These are phyloP conservation scores for Scedosporium dehoogii DNA, from an alignment of 2,329 filamentous ascomycete species.

Conservation along the genomic window DNA sequence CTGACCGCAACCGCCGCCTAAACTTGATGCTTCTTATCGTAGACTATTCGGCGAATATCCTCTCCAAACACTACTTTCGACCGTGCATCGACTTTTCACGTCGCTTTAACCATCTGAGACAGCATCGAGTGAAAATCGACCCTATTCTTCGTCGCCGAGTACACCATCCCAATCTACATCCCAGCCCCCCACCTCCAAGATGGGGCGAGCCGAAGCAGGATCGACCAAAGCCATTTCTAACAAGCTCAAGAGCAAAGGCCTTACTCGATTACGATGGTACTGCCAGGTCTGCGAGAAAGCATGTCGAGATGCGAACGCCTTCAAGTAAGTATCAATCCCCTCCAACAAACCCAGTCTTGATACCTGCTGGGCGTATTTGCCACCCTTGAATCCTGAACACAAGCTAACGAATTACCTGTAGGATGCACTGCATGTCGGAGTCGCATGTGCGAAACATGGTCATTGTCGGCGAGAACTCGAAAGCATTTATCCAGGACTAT, in stretches of 20 bases:
- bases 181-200: conserved; percentile 33
- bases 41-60: too few species aligned
- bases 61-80: too few species aligned
- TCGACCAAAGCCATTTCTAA: conserved; percentile 86
- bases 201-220: conserved; percentile 89
- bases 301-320: conserved; percentile 13
- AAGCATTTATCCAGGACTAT: conserved; percentile 74
- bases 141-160: background rate
- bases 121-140: too few species aligned
- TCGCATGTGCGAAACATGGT: conserved; percentile 84
- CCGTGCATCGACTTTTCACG: too few species aligned
- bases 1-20: too few species aligned
- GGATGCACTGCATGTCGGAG: conserved; percentile 72
- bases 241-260: conserved; percentile 73
- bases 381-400: background rate
- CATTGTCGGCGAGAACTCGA: conserved; percentile 76
- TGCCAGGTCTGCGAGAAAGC: conserved; percentile 64
- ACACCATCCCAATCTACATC: background rate
- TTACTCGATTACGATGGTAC: conserved; percentile 82
- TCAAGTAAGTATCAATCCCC: conserved; percentile 8
- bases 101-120: too few species aligned
- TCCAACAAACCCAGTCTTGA: background rate
- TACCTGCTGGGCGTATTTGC: background rate
- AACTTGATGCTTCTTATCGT: too few species aligned
- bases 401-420: conserved; percentile 30